Percentiles rank a stretch among this genome's conserved stretches.
Evolutionary conservation across 371 early-diverging fungal species (phyloP).

Genomic region (Mortierella sp.): DNA sequence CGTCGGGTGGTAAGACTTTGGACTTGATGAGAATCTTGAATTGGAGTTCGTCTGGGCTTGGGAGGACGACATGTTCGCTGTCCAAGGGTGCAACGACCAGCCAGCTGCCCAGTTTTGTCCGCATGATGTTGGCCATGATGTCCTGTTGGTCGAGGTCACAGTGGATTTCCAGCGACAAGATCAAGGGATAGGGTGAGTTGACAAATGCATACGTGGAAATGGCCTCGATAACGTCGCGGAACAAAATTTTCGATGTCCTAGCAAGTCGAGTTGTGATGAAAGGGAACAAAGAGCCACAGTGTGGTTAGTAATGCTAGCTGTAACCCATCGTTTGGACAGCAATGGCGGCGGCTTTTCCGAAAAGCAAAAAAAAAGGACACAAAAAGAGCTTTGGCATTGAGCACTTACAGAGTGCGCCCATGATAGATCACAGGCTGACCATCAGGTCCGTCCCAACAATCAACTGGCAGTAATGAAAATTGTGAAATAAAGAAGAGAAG

Average conservation of each 20-base stretch:
- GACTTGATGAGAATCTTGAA: conserved; percentile 80
- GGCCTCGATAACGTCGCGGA: conserved; percentile 83
- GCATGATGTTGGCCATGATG: conserved; percentile 76
- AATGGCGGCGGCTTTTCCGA: neutral
- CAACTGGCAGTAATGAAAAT: conserved; percentile 64
- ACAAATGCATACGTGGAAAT: conserved; percentile 86
- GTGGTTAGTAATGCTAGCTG: neutral
- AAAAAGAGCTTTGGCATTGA: neutral
- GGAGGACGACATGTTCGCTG: conserved; percentile 56
- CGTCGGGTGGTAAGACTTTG: conserved; percentile 56
- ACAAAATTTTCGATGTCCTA: conserved; percentile 78
- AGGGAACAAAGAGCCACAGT: neutral
- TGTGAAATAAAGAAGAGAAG: neutral
- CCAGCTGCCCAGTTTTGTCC: conserved; percentile 70
- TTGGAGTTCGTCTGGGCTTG: conserved; percentile 76
- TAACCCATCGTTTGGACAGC: neutral
- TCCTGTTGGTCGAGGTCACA: conserved; percentile 80
- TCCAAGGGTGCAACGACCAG: conserved; percentile 67
- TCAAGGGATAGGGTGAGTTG: conserved; percentile 81
- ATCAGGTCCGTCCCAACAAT: conserved; percentile 89
- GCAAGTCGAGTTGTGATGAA: neutral
- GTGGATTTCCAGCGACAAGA: conserved; percentile 86
- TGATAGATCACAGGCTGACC: conserved; percentile 85
- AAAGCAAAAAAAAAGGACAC: neutral
- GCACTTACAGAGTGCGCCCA: conserved; percentile 79